A percentile compares a stretch with the other conserved stretches of the same genome.
Conservation (phyloP, 257 asterid genomes). For the Penstemon newberryi region DNA sequence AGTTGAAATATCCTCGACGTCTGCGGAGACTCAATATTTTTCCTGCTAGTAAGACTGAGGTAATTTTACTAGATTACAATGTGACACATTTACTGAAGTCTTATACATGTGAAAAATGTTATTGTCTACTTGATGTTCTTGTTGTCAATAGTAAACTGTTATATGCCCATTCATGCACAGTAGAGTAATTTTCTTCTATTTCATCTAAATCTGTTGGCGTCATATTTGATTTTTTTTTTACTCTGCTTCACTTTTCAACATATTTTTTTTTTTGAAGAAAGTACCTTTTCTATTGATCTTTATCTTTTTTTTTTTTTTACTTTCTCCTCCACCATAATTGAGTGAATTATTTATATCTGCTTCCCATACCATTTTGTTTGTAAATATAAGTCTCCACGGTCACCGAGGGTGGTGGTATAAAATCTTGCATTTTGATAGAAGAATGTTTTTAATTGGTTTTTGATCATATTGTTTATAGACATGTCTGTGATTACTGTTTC, state of each 20-base stretch:
- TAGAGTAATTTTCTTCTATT: background rate
- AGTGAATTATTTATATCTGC: background rate
- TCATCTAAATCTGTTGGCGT: background rate
- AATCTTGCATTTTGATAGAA: background rate
- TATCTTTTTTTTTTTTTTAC: background rate
- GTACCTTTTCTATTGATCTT: background rate
- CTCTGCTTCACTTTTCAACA: background rate
- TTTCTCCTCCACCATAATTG: constrained; percentile 9
- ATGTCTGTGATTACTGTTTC: background rate
- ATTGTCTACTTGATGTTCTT: constrained; percentile 17
- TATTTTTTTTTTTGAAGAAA: background rate
- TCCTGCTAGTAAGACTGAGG: constrained; percentile 92
- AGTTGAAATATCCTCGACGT: constrained; percentile 83
- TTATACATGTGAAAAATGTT: constrained; percentile 9
- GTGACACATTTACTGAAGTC: constrained; percentile 20
- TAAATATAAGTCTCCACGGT: no score
- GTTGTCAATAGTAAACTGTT: background rate
- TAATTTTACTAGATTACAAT: constrained; percentile 33
- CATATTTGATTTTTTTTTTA: background rate
- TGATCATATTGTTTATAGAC: background rate
- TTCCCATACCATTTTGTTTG: no score
- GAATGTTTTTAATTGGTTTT: background rate
- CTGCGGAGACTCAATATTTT: constrained; percentile 86
- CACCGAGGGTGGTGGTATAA: background rate
- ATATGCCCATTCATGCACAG: background rate